Base-by-base conservation (phyloP, 1,284 basidiomycete genomes). In the Tilletia indica region DNA sequence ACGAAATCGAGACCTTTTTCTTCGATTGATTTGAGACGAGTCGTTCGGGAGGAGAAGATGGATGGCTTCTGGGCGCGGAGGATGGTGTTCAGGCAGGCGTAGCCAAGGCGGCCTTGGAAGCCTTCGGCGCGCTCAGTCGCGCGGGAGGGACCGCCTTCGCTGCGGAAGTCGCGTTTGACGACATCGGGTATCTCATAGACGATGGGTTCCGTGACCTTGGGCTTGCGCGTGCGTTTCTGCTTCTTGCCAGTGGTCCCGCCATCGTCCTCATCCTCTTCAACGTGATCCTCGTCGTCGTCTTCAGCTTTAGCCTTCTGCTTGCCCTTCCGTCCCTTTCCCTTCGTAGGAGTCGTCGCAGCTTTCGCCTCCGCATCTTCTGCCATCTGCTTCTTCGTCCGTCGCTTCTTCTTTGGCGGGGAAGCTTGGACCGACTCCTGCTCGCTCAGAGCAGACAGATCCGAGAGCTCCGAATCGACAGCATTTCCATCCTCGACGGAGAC, bases 71-170 rank as follows among this genome's bases (percentile, higher is more conserved):
- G 90, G 75, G 87, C 87, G 67, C 93, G 88, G 4, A 94, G 85
- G 34, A 94, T 87, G 0, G 93, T 93, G 80, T 94, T 94, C 64
- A 94, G 85, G 80, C 93, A 94, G 0, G 93, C 93, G 80, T 93
- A 91, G 11, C 89, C 89, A 86, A 72, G 64, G 31, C 74, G 56
- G 49, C 73, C 54, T n/a, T 45, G 69, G 70, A 77, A 80, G 34
- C 78, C 77, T n/a, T 75, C 61, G 34, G 49, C 49, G 21, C 67
- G 73, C 58, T 77, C 78, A 38, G 73, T 70, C 3, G 73, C 68
- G 42, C 71, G 72, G 31, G 72, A 76, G 12, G 72, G 63, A 6
- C 74, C 76, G 0, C 78, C 78, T 69, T 80, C 79, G 6, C 72
- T 54, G 6, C 75, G 68, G n/a, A 80, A 80, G n/a, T 80, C 76